Evolutionary conservation across 257 asterid species (phyloP), one percentile per base, ranked within the genome.

Genomic region (Apocynum venetum): DNA sequence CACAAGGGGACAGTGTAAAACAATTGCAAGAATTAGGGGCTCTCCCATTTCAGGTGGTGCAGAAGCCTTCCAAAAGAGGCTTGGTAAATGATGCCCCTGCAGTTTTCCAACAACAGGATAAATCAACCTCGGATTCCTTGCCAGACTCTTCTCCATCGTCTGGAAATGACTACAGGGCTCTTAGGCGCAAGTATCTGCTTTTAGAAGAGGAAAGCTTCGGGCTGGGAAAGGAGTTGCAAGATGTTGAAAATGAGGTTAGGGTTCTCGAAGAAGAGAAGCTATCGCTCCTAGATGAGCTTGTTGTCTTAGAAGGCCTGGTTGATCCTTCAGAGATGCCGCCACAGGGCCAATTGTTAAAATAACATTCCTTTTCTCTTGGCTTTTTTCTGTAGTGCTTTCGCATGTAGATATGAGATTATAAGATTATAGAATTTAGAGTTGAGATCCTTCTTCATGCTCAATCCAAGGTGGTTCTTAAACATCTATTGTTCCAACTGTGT

Each of bases 201-300:
- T 77, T 95, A 81, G 98, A 95, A 83, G 96, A 91, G 78, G 96
- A 93, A 55, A 88, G 93, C 82, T 89, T 78, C 40, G 92, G 90
- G 44, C 63, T 95, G 57, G 90, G 91, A 57, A 87, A 81, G 75
- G 97, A 90, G 82, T 82, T 93, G 75, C 76, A 85, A 81, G 92
- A 79, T 68, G 90, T 89, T 17, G 98, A 93, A 76, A 90, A 85
- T 57, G 93, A 90, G 73, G 78, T 93, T 20, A 90, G 85, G 79
- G 72, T 85, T 49, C 96, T 95, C n/a, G 98, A 93, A 83, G 94
- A 89, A 52, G 97, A 95, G 88, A 95, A 95, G 82, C 79, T 90
- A 8, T 77, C 91, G 35, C 83, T 95, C 6, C 77, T 95, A 80
- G 97, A 95, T 80, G 92, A 93, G 79, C 97, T 95, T 75, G 98